A percentile compares a stretch with the other conserved stretches of the same genome.
Conservation (phyloP, 306 rosid species). For the Casuarina glauca region DNA sequence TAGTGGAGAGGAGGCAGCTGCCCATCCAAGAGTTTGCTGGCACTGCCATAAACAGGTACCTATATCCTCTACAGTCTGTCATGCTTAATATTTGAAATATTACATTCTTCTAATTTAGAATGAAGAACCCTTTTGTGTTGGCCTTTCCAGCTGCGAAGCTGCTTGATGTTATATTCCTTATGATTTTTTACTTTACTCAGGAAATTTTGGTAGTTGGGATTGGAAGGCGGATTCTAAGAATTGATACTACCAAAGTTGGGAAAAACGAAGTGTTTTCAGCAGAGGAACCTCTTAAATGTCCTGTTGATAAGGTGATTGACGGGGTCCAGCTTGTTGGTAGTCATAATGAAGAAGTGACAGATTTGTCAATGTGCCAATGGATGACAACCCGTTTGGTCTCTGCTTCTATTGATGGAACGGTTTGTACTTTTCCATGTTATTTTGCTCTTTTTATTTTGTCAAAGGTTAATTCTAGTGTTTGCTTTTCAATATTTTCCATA, state of each 20-base stretch:
- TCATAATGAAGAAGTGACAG: constrained; percentile 94
- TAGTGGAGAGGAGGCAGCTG: constrained; percentile 71
- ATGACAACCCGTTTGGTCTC: constrained; percentile 96
- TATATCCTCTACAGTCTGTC: constrained; percentile 8
- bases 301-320: constrained; percentile 81
- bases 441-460: constrained; percentile 4
- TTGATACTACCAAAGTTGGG: constrained; percentile 92
- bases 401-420: constrained; percentile 96
- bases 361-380: constrained; percentile 99
- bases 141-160: constrained; percentile 10
- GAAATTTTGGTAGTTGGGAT: constrained; percentile 91
- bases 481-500: neutral
- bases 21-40: constrained; percentile 95
- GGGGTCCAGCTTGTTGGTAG: constrained; percentile 93
- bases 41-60: constrained; percentile 97
- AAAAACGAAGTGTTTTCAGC: constrained; percentile 67
- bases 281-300: constrained; percentile 77
- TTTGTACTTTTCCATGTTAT: constrained; percentile 38
- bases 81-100: constrained; percentile 7
- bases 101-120: constrained; percentile 9
- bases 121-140: constrained; percentile 10
- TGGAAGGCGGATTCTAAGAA: constrained; percentile 78
- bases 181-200: constrained; percentile 44
- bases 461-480: neutral
- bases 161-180: constrained; percentile 1